Evolutionary conservation across 805 yeast species (phyloP), one percentile per base, ranked within the genome.

Genomic region (Wickerhamomyces queroliae): DNA sequence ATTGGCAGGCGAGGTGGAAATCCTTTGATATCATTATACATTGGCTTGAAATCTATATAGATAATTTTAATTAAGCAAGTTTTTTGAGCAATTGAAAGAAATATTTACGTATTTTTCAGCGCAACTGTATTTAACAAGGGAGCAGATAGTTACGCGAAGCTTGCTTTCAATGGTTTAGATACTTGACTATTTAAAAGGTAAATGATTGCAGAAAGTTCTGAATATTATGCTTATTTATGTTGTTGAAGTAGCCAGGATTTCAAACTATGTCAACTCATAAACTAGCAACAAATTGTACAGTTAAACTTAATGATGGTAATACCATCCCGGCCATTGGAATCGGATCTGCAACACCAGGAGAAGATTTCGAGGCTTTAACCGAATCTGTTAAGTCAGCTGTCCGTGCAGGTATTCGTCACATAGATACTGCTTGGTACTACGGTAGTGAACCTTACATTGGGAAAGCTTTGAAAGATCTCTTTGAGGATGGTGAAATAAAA

Each of bases 341-440:
- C 32, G 89, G 90, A 11, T 74, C 79, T 20, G 78, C 78, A 43
- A 59, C 73, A 45, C 75, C 81, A 12, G 61, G 55, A 2, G 66
- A 71, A 21, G 70, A 70, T 27, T 44, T 61, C 16, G 63, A 67
- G 30, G 70, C 66, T 33, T 74, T 69, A 69, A 41, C 57, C 61
- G 23, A 75, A 75, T 74, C 80, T 21, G 80, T 79, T 12, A 66
- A 66, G 47, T 65, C 70, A 28, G 89, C 88, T 7, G 62, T 80
- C 40, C 66, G 74, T 52, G 65, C 67, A 11, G 88, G 87, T n/a
- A 81, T 79, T 58, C 68, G 78, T 42, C 86, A 78, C 56, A 78
- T 82, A 46, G 90, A 83, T 58, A 76, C 87, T 13, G 89, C 89
- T 4, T 73, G 72, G 49, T 66, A 72, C 39, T 83, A 83, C 56